Conservation (phyloP, 2,329 filamentous ascomycete genomes). For the Stemphylium lycopersici region DNA sequence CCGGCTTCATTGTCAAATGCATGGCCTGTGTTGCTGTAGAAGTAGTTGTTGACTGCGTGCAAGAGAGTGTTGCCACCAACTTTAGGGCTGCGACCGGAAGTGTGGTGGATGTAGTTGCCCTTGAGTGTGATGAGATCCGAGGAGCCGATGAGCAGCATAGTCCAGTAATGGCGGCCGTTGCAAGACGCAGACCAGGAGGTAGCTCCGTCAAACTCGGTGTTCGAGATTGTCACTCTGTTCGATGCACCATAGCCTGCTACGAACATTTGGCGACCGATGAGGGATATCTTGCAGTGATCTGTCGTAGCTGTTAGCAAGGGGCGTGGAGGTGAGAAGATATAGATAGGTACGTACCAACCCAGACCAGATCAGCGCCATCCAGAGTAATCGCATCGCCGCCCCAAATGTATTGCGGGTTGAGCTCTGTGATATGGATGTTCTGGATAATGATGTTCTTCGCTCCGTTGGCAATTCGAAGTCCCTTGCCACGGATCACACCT, state of each 20-base stretch:
- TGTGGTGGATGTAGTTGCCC: constrained; percentile 26
- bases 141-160: constrained; percentile 16
- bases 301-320: background rate
- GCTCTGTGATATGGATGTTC: constrained; percentile 48
- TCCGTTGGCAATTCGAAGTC: constrained; percentile 12
- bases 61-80: constrained; percentile 19
- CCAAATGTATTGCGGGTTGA: constrained; percentile 49
- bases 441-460: constrained; percentile 47
- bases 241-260: constrained; percentile 16
- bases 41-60: constrained; percentile 28
- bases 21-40: constrained; percentile 19
- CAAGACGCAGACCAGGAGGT: constrained; percentile 23
- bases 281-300: constrained; percentile 27
- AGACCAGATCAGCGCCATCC: constrained; percentile 37
- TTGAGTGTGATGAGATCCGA: constrained; percentile 23
- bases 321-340: background rate
- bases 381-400: constrained; percentile 47
- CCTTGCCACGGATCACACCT: constrained; percentile 42
- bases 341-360: constrained; percentile 30
- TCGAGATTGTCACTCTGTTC: constrained; percentile 24
- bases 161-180: constrained; percentile 29
- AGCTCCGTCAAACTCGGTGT: constrained; percentile 25
- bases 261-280: constrained; percentile 23
- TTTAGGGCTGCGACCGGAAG: constrained; percentile 23
- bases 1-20: constrained; percentile 18